Conservation (phyloP, 352 stramenopile genomes). For the Peronospora destructor region DNA sequence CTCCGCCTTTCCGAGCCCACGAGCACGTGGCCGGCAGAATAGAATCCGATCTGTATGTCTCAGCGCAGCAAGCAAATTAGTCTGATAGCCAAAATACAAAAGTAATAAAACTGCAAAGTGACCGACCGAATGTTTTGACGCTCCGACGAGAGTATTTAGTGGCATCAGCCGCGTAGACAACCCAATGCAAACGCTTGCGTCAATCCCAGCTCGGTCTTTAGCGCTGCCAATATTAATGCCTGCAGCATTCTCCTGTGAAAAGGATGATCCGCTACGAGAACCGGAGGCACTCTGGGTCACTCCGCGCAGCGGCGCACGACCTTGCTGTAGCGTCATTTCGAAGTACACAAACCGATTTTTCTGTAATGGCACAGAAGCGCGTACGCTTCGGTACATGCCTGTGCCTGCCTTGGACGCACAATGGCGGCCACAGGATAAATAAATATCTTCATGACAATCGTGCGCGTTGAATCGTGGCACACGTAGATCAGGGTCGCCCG, state of each 20-base stretch:
- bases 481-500: slow-evolving; percentile 40
- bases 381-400: slow-evolving; percentile 79
- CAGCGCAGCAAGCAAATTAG: slow-evolving; percentile 7
- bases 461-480: slow-evolving; percentile 72
- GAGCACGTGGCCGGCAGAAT: slow-evolving; percentile 73
- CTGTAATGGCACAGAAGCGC: slow-evolving; percentile 49
- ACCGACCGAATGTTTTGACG: slow-evolving; percentile 70
- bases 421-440: slow-evolving; percentile 77
- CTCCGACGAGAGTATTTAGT: slow-evolving; percentile 73
- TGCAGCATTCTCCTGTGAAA: neutral
- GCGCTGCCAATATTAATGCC: slow-evolving; percentile 1
- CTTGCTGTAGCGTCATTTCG: slow-evolving; percentile 68
- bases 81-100: neutral
- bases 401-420: slow-evolving; percentile 66
- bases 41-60: slow-evolving; percentile 60
- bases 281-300: slow-evolving; percentile 11
- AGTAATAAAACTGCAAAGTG: neutral
- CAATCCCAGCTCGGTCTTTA: slow-evolving; percentile 24
- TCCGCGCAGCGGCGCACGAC: slow-evolving; percentile 27
- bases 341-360: slow-evolving; percentile 80
- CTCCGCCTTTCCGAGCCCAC: slow-evolving; percentile 48
- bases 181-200: slow-evolving; percentile 74
- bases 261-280: slow-evolving; percentile 7
- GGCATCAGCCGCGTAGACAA: slow-evolving; percentile 69
- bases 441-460: slow-evolving; percentile 81